These are phyloP conservation scores for Melaleuca alternifolia DNA, from an alignment of 345 rosid species.

Conservation along the genomic window DNA sequence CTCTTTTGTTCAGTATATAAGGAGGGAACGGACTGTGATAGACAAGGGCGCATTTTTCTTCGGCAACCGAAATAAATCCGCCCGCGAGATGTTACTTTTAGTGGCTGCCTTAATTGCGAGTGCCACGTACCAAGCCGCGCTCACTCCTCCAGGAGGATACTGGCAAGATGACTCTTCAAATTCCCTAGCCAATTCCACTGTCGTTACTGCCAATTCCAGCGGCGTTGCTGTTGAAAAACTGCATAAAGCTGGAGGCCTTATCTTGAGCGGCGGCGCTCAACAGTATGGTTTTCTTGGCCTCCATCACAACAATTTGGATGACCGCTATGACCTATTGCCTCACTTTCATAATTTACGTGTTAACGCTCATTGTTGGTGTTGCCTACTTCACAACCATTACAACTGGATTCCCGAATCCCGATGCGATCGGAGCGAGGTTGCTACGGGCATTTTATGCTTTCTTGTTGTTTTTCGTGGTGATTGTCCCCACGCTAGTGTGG, in stretches of 20 bases:
- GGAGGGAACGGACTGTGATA: not conserved
- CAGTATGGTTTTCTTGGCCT: not conserved
- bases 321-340: not conserved
- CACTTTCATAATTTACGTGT: fast-evolving
- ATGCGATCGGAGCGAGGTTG: fast-evolving
- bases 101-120: not conserved
- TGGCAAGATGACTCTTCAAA: not conserved
- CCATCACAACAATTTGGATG: not conserved
- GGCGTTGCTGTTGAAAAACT: not conserved
- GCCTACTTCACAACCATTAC: fast-evolving
- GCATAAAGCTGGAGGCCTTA: not conserved
- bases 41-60: fast-evolving
- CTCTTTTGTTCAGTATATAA: not conserved
- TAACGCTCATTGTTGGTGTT: fast-evolving
- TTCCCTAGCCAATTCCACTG: not conserved
- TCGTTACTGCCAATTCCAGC: not conserved
- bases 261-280: not conserved
- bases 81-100: not conserved
- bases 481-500: not conserved
- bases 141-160: not conserved
- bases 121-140: not conserved
- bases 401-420: not conserved
- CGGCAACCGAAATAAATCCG: not conserved
- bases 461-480: fast-evolving
- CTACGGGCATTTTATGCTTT: fast-evolving